phyloP scores from a whole-genome alignment of 2,329 filamentous ascomycete genomes.

The Boeremia lycopersici region DNA sequence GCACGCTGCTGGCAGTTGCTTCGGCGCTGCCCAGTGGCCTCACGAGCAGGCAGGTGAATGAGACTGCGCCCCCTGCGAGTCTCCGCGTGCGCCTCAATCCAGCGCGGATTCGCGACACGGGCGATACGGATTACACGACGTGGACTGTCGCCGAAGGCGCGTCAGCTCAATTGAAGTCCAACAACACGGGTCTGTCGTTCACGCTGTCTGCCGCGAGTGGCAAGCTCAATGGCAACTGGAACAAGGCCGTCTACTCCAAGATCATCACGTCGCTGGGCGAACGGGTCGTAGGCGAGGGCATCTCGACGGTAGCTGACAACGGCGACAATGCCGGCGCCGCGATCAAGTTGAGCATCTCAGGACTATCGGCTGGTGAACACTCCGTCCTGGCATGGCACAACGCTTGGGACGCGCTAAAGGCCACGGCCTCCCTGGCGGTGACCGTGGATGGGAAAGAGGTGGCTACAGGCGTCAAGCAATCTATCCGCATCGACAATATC shows the following conservation, averaged over 20 bases:
- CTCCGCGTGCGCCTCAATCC: constrained; percentile 22
- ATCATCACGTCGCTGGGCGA: constrained; percentile 37
- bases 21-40: constrained; percentile 1
- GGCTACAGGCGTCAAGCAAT: constrained; percentile 20
- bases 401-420: constrained; percentile 34
- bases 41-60: neutral
- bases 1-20: constrained; percentile 1
- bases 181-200: constrained; percentile 10
- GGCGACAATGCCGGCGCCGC: constrained; percentile 20
- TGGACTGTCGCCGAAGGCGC: constrained; percentile 20
- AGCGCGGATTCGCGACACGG: constrained; percentile 15
- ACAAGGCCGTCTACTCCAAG: constrained; percentile 33
- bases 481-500: constrained; percentile 39
- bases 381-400: constrained; percentile 41
- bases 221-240: constrained; percentile 29
- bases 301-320: constrained; percentile 30
- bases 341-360: constrained; percentile 35
- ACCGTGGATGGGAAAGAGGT: constrained; percentile 28
- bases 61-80: neutral
- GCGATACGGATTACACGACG: constrained; percentile 18
- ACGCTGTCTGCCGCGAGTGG: constrained; percentile 20
- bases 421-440: constrained; percentile 29
- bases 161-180: constrained; percentile 4
- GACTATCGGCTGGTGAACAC: constrained; percentile 35
- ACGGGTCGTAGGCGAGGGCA: constrained; percentile 35